phyloP scores from a whole-genome alignment of 106 monocot species.

The Acorus calamus region DNA sequence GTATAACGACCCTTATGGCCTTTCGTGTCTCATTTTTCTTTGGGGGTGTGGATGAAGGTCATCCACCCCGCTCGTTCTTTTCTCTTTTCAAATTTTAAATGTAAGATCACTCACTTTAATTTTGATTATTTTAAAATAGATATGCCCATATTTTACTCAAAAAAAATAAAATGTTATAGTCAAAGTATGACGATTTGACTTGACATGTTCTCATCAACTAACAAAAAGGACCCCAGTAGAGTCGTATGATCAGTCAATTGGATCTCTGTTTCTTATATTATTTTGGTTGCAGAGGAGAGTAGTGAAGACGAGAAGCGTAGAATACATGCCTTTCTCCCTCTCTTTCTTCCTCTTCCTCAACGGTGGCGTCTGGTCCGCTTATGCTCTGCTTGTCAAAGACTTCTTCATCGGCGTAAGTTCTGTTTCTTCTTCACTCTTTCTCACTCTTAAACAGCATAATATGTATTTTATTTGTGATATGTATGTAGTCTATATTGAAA shows the following conservation, averaged over 20 bases:
- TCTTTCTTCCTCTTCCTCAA: slow-evolving; percentile 16
- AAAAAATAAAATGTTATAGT: no score
- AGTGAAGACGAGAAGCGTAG: background rate
- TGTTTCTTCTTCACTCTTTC: background rate
- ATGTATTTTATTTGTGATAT: background rate
- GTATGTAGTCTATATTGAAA: background rate
- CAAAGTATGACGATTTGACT: no score
- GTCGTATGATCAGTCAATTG: background rate
- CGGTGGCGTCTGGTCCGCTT: slow-evolving; percentile 41
- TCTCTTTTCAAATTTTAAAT: no score
- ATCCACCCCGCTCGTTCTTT: no score
- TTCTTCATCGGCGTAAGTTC: slow-evolving; percentile 40
- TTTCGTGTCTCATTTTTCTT: no score
- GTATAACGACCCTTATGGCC: no score
- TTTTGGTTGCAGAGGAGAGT: slow-evolving; percentile 3
- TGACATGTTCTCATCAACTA: no score
- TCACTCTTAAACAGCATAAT: background rate
- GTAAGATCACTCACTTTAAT: no score
- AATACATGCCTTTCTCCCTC: slow-evolving; percentile 12
- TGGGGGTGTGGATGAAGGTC: no score
- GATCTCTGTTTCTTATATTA: background rate
- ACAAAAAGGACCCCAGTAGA: no score
- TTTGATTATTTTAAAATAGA: no score
- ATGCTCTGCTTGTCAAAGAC: slow-evolving; percentile 32
- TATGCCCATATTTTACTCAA: no score